Base-by-base conservation (phyloP, 2,329 filamentous ascomycete species). In the Ophiocordyceps camponoti-saundersi region DNA sequence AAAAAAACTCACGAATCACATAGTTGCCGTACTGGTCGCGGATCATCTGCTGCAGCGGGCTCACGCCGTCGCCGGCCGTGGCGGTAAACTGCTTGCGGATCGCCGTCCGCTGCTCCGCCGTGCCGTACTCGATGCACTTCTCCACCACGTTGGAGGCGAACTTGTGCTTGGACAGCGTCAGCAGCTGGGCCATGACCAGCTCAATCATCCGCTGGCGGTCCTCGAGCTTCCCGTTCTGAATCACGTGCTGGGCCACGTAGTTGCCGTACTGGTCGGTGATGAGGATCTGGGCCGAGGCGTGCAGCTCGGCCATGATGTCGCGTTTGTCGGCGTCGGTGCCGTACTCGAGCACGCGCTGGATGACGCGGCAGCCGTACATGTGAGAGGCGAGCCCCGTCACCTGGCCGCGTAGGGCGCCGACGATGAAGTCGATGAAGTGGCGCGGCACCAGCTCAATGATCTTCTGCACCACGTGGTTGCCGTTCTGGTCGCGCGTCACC, bases 91-190 rank as follows among this genome's bases (percentile, higher is more conserved):
- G 71, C 45, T 69, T 67, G 46, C 85, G 75, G 49, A 95, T 87
- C 30, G 73, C 71, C 32, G 70, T 73, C 46, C 83, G 79, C 59
- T 94, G 83, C 45, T 80, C 70, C 20, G 75, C 67, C 0, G 77
- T 77, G 20, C 85, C 86, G 53, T 73, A 76, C 47, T 82, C 71
- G 50, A 96, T 82, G 59, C 88, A 94, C 63, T 87, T 90, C 64
- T 98, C 92, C 1, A 98, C 90, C 3, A 98, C 90, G 56, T 98
- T 96, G 57, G 89, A 95, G 1, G 92, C 90, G 57, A 86, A 93
- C 61, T 98, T 98, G 68, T 96, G 87, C 68, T 88, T 95, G 23
- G 88, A 95, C 55, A 87, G 80, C 1, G 68, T 66, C 39, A 95
- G 64, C 2, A 95, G 68, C 48, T 87, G 77, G 13, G 71, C 70